Percentiles rank a stretch among this genome's conserved stretches.
These are phyloP conservation scores for Ogataea degrootiae DNA, from an alignment of 805 yeast species.

Conservation along the genomic window DNA sequence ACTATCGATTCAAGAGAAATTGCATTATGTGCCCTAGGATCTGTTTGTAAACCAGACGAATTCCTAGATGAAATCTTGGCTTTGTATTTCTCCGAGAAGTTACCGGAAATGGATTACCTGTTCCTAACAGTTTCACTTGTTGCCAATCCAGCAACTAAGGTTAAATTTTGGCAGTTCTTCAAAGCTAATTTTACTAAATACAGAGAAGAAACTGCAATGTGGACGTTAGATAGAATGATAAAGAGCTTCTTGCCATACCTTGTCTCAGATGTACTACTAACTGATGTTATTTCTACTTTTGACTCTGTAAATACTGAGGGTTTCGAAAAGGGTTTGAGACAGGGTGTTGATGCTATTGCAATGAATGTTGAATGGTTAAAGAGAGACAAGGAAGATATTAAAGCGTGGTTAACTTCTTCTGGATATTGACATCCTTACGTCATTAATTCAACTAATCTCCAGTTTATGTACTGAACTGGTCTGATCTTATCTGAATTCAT, in stretches of 20 bases:
- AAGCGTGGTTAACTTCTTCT: conserved; percentile 34
- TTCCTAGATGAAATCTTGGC: conserved; percentile 37
- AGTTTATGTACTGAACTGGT: no score
- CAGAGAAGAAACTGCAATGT: conserved; percentile 34
- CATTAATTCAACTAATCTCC: no score
- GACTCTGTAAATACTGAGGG: conserved; percentile 43
- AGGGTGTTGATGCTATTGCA: conserved; percentile 51
- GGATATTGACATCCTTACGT: conserved; percentile 8
- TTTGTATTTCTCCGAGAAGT: conserved; percentile 37
- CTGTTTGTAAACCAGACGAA: conserved; percentile 30
- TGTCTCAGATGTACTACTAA: conserved; percentile 31
- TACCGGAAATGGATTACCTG: conserved; percentile 58
- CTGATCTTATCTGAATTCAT: no score
- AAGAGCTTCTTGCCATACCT: conserved; percentile 31
- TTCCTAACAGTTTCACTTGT: conserved; percentile 44
- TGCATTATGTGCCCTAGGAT: conserved; percentile 53
- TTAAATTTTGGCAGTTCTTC: conserved; percentile 46
- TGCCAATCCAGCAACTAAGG: conserved; percentile 39
- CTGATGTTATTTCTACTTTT: conserved; percentile 41
- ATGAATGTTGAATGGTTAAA: conserved; percentile 48
- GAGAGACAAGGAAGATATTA: conserved; percentile 39
- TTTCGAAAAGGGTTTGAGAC: conserved; percentile 53
- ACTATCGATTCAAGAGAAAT: conserved; percentile 57
- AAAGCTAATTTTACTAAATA: conserved; percentile 42
- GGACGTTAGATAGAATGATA: conserved; percentile 33